Base-by-base conservation (phyloP, 257 asterid genomes). In the Avicennia marina region DNA sequence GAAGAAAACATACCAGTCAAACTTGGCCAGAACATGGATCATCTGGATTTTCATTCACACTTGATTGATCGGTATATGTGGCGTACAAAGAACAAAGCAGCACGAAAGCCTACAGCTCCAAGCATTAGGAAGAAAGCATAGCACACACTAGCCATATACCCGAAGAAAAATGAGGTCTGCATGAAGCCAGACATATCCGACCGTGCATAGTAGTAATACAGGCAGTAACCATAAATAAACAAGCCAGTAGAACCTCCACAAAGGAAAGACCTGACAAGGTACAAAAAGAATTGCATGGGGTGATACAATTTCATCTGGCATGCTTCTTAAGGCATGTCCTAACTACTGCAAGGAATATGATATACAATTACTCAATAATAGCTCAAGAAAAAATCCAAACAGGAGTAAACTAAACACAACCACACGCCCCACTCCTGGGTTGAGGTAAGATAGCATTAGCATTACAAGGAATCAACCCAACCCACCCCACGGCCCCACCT, bases 231-330 rank as follows among this genome's bases (percentile, higher is more conserved):
- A 9, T 83, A 86, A 53, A 86, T 81, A 75, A 86, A 86, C 67
- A 86, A 33, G 22, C 95, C 94, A 0, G 94, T 86, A 1, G 95
- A 86, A 64, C 95, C 95, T 62, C 95, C 95, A 52, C 95, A 86
- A 3, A 83, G 82, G 65, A 86, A 86, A 2, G 94, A 72, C 86
- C 94, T 86, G 65, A 15, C 44, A 6, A 26, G 27, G 15, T 15
- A 45, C 6, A 62, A 73, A 31, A 50, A 11, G 7, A 4, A n/a
- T 11, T 36, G 42, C 42, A 36, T 36, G 2, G 3, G 5, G 33
- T 29, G 33, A 29, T 29, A 29, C 7, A 29, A 2, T 29, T 29
- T 29, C 33, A 29, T 29, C 7, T 29, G 7, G 33, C 33, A 29
- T 29, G 33, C 7, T 29, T 29, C 33, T 29, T 36, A 13, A n/a